phyloP scores from a whole-genome alignment of 1,139 yeast species.

The Lodderomyces pseudojiufengensis region DNA sequence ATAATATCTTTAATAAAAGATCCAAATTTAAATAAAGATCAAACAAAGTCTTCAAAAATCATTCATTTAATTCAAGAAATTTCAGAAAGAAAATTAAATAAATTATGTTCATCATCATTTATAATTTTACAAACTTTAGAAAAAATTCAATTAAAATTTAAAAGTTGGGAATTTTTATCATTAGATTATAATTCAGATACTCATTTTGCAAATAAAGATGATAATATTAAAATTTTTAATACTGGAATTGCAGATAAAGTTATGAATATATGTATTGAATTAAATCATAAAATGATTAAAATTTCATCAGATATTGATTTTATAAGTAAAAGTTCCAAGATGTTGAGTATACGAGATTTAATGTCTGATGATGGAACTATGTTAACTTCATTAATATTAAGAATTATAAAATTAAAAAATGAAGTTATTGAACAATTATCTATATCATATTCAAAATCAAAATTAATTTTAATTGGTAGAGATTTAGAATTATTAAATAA shows the following conservation, averaged over 20 bases:
- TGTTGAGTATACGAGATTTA: conserved; percentile 44
- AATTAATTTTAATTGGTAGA: conserved; percentile 51
- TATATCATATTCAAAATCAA: conserved; percentile 54
- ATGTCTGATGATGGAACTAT: conserved; percentile 58
- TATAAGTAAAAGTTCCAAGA: conserved; percentile 39
- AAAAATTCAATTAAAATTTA: conserved; percentile 43
- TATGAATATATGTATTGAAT: conserved; percentile 43
- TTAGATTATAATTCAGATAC: conserved; percentile 46
- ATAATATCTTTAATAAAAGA: conserved; percentile 46
- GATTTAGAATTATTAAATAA: conserved; percentile 43
- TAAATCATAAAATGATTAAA: conserved; percentile 38
- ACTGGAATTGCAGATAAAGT: conserved; percentile 48
- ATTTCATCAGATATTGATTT: conserved; percentile 46
- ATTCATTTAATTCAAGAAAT: conserved; percentile 39
- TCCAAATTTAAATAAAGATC: conserved; percentile 45
- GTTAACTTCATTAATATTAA: conserved; percentile 46
- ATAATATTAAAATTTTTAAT: conserved; percentile 39
- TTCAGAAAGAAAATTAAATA: conserved; percentile 45
- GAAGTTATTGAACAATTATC: conserved; percentile 48
- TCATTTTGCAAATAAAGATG: conserved; percentile 31
- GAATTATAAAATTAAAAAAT: conserved; percentile 48
- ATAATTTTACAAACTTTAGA: conserved; percentile 49
- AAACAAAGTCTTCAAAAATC: conserved; percentile 39
- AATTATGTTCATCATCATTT: conserved; percentile 48
- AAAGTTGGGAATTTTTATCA: conserved; percentile 58